Evolutionary conservation across 805 yeast species (phyloP).

Genomic region (Huiozyma sinensis): DNA sequence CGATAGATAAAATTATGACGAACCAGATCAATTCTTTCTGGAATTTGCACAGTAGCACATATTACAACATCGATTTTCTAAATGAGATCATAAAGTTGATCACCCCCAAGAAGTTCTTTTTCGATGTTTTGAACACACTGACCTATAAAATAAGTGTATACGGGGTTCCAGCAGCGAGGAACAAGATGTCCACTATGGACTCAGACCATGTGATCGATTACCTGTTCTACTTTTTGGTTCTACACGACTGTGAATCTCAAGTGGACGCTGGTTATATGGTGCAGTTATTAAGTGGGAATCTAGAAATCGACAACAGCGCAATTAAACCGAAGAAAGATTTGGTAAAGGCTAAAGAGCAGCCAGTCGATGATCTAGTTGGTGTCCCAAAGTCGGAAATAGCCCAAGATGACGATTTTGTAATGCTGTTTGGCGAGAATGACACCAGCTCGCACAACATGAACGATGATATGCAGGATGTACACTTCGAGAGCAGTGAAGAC

Average conservation of each 20-base stretch:
- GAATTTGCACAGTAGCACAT: conserved; percentile 29
- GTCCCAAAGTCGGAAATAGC: conserved; percentile 6
- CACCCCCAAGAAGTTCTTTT: conserved; percentile 19
- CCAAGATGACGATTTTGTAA: conserved; percentile 27
- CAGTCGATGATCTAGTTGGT: too few relatives aligned
- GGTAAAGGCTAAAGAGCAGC: conserved; percentile 6
- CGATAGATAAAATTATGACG: conserved; percentile 24
- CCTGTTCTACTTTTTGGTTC: conserved; percentile 23
- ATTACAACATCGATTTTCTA: conserved; percentile 26
- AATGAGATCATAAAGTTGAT: conserved; percentile 20
- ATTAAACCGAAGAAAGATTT: conserved; percentile 3
- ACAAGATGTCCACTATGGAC: conserved; percentile 14
- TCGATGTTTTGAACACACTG: conserved; percentile 19
- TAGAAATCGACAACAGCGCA: not conserved
- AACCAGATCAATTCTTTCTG: conserved; percentile 29
- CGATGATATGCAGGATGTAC: conserved; percentile 7
- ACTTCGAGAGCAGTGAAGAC: conserved; percentile 2
- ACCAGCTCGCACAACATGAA: conserved; percentile 21
- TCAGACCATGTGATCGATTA: conserved; percentile 21
- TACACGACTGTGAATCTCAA: conserved; percentile 20
- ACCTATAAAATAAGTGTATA: conserved; percentile 18
- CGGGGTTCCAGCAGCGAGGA: conserved; percentile 17
- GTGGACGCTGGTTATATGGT: conserved; percentile 17
- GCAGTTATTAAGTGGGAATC: conserved; percentile 12
- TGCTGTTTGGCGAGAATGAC: conserved; percentile 28